These are phyloP conservation scores for Penicillium lividum DNA, from an alignment of 495 filamentous ascomycete genomes.

Conservation along the genomic window DNA sequence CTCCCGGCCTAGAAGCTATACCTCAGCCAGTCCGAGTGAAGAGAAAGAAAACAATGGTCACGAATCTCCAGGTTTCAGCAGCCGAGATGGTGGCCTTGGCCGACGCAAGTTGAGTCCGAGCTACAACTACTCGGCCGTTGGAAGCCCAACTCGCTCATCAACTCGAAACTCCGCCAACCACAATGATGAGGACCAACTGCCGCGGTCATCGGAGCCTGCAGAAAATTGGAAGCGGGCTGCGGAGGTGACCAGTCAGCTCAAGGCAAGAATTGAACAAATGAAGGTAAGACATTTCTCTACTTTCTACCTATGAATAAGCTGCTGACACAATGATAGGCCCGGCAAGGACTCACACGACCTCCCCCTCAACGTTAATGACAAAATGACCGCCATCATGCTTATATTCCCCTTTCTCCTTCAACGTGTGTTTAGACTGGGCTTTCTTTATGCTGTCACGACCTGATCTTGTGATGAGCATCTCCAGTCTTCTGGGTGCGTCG, in stretches of 20 bases:
- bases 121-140: slow-evolving; percentile 54
- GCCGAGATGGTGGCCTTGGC: slow-evolving; percentile 37
- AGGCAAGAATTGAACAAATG: slow-evolving; percentile 92
- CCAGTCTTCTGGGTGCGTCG: slow-evolving; percentile 22
- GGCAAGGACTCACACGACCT: slow-evolving; percentile 48
- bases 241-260: slow-evolving; percentile 97
- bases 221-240: slow-evolving; percentile 98
- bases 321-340: slow-evolving; percentile 30
- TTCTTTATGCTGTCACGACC: slow-evolving; percentile 16
- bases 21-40: slow-evolving; percentile 68
- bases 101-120: slow-evolving; percentile 49
- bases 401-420: slow-evolving; percentile 19
- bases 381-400: slow-evolving; percentile 30
- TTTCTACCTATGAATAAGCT: background rate
- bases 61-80: slow-evolving; percentile 40
- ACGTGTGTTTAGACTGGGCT: slow-evolving; percentile 19
- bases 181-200: slow-evolving; percentile 39
- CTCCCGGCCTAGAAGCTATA: slow-evolving; percentile 61
- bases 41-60: slow-evolving; percentile 72
- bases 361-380: slow-evolving; percentile 41
- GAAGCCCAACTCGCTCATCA: slow-evolving; percentile 56
- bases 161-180: slow-evolving; percentile 35
- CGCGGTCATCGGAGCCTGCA: slow-evolving; percentile 55
- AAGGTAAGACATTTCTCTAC: slow-evolving; percentile 54
- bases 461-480: slow-evolving; percentile 18